Base-by-base conservation (phyloP, 169 alveolate genomes). In the Eimeria tenella region DNA sequence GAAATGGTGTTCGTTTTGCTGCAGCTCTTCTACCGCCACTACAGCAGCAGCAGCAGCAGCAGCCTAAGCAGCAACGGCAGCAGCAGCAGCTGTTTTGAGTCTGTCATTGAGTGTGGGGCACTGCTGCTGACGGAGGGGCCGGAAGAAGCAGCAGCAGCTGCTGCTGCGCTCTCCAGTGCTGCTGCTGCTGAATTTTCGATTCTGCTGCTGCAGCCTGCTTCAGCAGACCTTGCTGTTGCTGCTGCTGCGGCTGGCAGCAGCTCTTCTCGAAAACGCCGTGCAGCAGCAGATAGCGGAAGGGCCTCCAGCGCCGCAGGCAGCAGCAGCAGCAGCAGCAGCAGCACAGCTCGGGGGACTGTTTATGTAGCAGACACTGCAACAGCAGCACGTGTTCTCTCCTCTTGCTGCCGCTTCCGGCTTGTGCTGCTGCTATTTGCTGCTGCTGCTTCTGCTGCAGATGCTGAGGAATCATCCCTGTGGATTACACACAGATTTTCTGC, bases 391-490 rank as follows among this genome's bases (percentile, higher is more conserved):
- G 4, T 3, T 19, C n/a, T 3, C 42, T 31, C 77, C 13, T 15
- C 42, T 15, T 0, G 21, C 4, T 68, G 77, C 77, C 77, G 77
- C 25, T 68, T n/a, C 49, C 77, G 77, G 42, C 42, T 68, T 15
- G 77, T 68, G 8, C n/a, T 68, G 77, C 49, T 68, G 77, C 77
- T 68, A 13, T 58, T 58, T 58, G 65, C 65, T 58, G 65, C 65
- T 68, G 77, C 49, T 15, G 77, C 8, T 68, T n/a, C 77, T 68
- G 77, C 77, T 68, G 4, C 49, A 31, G 13, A 68, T 9, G 52
- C 21, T n/a, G 77, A 0, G 21, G 49, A n/a, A 68, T 4, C 49
- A 17, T 4, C 10, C 9, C 17, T 60, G 68, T 60, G 68, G 68
- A 60, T 4, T 60, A 19, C 68, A 13, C 68, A 60, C 4, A 13